Conservation (phyloP, 2,329 filamentous ascomycete species). For the Aspergillus transmontanensis region DNA sequence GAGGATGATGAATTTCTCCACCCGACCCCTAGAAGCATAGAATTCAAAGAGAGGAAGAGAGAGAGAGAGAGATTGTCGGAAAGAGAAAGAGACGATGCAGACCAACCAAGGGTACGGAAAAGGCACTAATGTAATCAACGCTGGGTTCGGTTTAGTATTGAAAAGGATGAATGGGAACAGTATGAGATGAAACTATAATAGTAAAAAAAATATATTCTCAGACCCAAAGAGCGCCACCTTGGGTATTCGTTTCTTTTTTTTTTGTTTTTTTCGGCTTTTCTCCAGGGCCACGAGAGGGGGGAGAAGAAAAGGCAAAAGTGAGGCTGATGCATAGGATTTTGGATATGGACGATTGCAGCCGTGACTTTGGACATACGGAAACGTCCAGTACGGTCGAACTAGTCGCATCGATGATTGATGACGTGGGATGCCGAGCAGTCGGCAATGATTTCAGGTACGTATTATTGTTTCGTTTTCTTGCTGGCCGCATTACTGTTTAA, state of each 20-base stretch:
- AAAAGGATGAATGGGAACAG: conserved; percentile 2
- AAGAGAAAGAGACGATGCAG: conserved; percentile 13
- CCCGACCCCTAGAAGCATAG: background rate
- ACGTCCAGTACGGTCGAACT: background rate
- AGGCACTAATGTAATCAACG: conserved; percentile 16
- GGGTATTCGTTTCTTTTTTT: background rate
- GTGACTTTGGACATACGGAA: background rate
- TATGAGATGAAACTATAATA: conserved; percentile 3
- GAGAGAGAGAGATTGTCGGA: background rate
- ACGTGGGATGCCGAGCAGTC: conserved; percentile 12
- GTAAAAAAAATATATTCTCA: background rate
- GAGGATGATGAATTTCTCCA: conserved; percentile 3
- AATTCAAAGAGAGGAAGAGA: background rate
- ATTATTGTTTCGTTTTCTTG: background rate
- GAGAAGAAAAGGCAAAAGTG: conserved; percentile 14
- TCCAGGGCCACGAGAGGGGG: background rate
- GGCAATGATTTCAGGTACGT: background rate
- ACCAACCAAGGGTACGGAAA: conserved; percentile 18
- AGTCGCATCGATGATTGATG: conserved; percentile 4
- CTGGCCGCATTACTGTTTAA: background rate
- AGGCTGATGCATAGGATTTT: conserved; percentile 13
- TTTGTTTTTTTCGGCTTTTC: background rate
- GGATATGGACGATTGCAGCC: conserved; percentile 1
- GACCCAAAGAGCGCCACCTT: background rate
- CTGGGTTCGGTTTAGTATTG: conserved; percentile 9